Percentiles rank a stretch among this genome's conserved stretches.
Conservation (phyloP, 768 basidiomycete species). For the Leucosporidium yakuticum region DNA sequence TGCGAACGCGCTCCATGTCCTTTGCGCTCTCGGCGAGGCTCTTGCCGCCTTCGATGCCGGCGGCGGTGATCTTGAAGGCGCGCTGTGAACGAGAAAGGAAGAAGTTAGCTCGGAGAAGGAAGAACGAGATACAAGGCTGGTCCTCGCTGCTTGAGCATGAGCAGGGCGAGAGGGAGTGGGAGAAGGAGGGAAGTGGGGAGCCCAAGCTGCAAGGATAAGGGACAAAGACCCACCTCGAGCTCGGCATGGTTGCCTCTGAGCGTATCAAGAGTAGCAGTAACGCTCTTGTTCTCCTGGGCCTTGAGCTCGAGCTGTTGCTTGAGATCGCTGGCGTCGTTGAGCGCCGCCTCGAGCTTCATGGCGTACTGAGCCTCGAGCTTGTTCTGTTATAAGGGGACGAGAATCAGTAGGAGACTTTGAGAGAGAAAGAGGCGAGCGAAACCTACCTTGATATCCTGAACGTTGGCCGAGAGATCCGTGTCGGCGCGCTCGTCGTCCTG, state of each 20-base stretch:
- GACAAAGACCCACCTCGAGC: constrained; percentile 75
- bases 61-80: constrained; percentile 92
- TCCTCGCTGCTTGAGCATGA: too few species aligned
- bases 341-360: constrained; percentile 82
- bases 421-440: constrained; percentile 29
- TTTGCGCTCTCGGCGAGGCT: constrained; percentile 94
- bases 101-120: constrained; percentile 4
- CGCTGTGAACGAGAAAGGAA: constrained; percentile 53
- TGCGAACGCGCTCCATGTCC: constrained; percentile 92
- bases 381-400: constrained; percentile 50
- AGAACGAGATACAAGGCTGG: too few species aligned
- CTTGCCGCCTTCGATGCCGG: constrained; percentile 94
- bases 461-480: constrained; percentile 72
- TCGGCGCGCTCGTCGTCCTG: constrained; percentile 80
- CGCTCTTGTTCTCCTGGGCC: constrained; percentile 70
- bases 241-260: constrained; percentile 96
- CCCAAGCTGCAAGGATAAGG: too few species aligned
- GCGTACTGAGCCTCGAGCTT: constrained; percentile 92
- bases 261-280: constrained; percentile 81
- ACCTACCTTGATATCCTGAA: constrained; percentile 80
- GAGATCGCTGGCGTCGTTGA: constrained; percentile 74
- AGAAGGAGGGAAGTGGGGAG: too few species aligned
- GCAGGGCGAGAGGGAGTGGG: too few species aligned
- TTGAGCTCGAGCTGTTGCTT: constrained; percentile 84
- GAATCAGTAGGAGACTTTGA: too few species aligned